These are phyloP conservation scores for Aspergillus amoenus DNA, from an alignment of 2,329 filamentous ascomycete species.

Conservation along the genomic window DNA sequence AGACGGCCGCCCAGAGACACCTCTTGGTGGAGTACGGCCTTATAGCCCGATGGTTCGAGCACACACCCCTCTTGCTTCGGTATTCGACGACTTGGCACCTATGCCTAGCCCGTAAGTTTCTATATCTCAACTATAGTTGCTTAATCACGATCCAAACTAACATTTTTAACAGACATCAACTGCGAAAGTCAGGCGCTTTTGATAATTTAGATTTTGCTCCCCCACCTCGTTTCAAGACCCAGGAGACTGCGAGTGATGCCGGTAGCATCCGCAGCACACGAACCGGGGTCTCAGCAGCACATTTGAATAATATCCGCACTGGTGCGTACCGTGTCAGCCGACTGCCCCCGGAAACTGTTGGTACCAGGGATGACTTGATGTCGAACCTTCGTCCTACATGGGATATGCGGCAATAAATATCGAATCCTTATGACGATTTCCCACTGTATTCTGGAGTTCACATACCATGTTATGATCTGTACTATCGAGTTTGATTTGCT, in stretches of 20 bases:
- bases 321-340: slow-evolving; percentile 86
- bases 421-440: slow-evolving; percentile 21
- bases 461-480: slow-evolving; percentile 22
- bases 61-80: slow-evolving; percentile 74
- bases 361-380: slow-evolving; percentile 68
- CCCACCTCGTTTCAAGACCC: slow-evolving; percentile 47
- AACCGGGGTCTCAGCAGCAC: slow-evolving; percentile 71
- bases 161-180: slow-evolving; percentile 38
- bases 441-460: slow-evolving; percentile 12
- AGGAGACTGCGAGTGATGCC: slow-evolving; percentile 44
- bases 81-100: slow-evolving; percentile 80
- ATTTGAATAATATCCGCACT: slow-evolving; percentile 70
- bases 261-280: slow-evolving; percentile 65
- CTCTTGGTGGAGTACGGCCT: slow-evolving; percentile 58
- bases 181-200: slow-evolving; percentile 51
- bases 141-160: slow-evolving; percentile 19
- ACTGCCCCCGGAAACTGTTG: slow-evolving; percentile 77
- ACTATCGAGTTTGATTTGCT: slow-evolving; percentile 13
- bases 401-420: slow-evolving; percentile 45
- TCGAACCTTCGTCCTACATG: slow-evolving; percentile 58
- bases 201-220: slow-evolving; percentile 52
- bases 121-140: neutral
- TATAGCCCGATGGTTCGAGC: slow-evolving; percentile 73
- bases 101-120: slow-evolving; percentile 86
- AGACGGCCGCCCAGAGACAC: slow-evolving; percentile 65